Evolutionary conservation across 176 grass and related monocot genomes (phyloP), one percentile per base, ranked within the genome.

Genomic region (Dactylis glomerata): DNA sequence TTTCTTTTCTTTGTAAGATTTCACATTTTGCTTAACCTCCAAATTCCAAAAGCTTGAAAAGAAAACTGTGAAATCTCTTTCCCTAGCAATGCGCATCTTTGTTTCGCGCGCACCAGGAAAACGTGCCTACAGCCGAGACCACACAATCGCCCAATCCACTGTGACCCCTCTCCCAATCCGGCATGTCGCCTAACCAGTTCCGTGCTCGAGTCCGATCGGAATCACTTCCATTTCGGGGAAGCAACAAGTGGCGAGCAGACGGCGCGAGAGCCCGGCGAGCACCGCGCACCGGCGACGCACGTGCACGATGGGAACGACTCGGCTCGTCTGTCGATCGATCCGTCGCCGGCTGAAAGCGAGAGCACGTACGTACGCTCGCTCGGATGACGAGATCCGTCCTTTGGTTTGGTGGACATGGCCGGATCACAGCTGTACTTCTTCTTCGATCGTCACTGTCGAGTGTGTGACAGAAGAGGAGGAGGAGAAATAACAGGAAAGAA

Each of bases 161-260:
- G 67, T 11, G 67, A 69, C 0, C 68, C 68, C 5, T 71, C 37
- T 62, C n/a, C 68, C 14, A 71, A 71, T 44, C 68, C 68, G 38
- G 68, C 68, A 71, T 71, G 68, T 71, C 68, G 68, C 68, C 68
- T 44, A 44, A 71, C 68, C 68, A 71, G 68, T 71, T 71, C 38
- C 22, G 38, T 11, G 68, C 22, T 15, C 22, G 68, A 71, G 11
- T 7, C n/a, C 5, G 68, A 44, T 44, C 1, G 68, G 68, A 71
- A 71, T 71, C 37, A 44, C 67, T 44, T 71, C 68, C 68, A 8
- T 71, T 44, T 71, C n/a, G 68, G 37, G 68, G 22, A 71, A 44
- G 68, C 37, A 71, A 7, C 68, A 71, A 71, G 68, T n/a, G 68
- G 68, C 38, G 38, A 42, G 67, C 10, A 68, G 34, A 34, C 65